Conservation (phyloP, 352 stramenopile species). For the Peronosclerospora sorghi region DNA sequence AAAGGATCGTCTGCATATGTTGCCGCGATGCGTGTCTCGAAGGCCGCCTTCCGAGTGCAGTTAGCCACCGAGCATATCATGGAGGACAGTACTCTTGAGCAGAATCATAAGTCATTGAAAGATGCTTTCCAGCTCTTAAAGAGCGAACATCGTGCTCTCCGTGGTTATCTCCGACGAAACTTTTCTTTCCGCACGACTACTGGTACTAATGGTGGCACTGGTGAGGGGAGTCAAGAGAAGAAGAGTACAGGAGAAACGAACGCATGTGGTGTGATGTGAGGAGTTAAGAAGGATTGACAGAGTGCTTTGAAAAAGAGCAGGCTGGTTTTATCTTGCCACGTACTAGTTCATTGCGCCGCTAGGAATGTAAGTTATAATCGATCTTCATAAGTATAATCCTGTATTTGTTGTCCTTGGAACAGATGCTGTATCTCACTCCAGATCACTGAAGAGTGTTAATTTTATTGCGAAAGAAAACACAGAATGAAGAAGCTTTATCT, state of each 20-base stretch:
- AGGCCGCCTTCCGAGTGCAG: conserved; percentile 71
- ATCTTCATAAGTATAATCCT: too few species aligned
- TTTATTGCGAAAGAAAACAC: too few species aligned
- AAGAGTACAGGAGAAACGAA: conserved; percentile 35
- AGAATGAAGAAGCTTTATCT: too few species aligned
- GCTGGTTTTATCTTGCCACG: too few species aligned
- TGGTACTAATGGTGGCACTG: background rate
- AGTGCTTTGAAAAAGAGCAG: too few species aligned
- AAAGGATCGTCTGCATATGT: conserved; percentile 84
- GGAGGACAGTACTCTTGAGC: conserved; percentile 27
- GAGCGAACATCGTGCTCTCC: conserved; percentile 59
- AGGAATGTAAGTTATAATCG: too few species aligned
- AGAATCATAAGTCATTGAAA: conserved; percentile 27
- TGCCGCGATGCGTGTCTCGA: conserved; percentile 71
- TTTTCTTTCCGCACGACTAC: conserved; percentile 58
- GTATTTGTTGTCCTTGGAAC: too few species aligned
- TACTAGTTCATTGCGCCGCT: too few species aligned
- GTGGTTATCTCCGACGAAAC: conserved; percentile 73
- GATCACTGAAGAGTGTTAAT: too few species aligned
- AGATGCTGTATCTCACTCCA: too few species aligned
- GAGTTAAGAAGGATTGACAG: too few species aligned
- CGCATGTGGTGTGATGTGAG: conserved; percentile 58
- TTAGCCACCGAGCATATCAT: conserved; percentile 70
- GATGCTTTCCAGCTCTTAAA: conserved; percentile 50
- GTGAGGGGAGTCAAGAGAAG: conserved; percentile 26